Conservation (phyloP, 2,329 filamentous ascomycete genomes). For the Calonectria pseudoreteaudii region DNA sequence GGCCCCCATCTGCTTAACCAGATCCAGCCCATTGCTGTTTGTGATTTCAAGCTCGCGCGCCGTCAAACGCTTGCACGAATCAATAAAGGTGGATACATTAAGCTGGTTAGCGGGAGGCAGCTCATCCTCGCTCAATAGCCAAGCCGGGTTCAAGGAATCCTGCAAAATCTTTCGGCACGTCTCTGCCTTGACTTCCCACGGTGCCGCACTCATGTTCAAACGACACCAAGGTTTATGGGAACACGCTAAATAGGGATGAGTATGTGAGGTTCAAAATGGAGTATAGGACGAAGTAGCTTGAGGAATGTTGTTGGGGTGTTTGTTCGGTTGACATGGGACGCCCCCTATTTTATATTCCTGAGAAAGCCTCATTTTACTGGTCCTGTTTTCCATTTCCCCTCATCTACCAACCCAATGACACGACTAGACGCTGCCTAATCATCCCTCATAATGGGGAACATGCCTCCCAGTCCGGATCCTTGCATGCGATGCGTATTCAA, state of each 20-base stretch:
- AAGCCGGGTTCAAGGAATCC: conserved; percentile 15
- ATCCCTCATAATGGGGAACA: background rate
- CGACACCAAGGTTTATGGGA: background rate
- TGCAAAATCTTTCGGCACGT: conserved; percentile 14
- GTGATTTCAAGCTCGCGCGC: conserved; percentile 14
- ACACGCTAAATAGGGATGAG: background rate
- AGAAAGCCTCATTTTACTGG: background rate
- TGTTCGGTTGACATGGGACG: background rate
- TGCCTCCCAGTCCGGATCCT: no score
- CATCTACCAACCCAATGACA: background rate
- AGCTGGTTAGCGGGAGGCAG: conserved; percentile 8
- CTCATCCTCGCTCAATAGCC: conserved; percentile 16
- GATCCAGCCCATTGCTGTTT: background rate
- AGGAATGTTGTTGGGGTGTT: background rate
- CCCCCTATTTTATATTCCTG: background rate
- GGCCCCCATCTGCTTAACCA: conserved; percentile 3
- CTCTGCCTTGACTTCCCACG: conserved; percentile 24
- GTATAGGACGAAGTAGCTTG: background rate
- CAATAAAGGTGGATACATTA: background rate
- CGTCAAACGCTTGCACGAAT: background rate
- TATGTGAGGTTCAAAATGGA: background rate
- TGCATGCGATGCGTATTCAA: background rate
- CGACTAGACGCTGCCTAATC: background rate
- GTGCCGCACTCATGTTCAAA: background rate
- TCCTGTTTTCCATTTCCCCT: background rate